These are phyloP conservation scores for Vitis hybrid DNA, from an alignment of 177 flowering plant species.

Conservation along the genomic window DNA sequence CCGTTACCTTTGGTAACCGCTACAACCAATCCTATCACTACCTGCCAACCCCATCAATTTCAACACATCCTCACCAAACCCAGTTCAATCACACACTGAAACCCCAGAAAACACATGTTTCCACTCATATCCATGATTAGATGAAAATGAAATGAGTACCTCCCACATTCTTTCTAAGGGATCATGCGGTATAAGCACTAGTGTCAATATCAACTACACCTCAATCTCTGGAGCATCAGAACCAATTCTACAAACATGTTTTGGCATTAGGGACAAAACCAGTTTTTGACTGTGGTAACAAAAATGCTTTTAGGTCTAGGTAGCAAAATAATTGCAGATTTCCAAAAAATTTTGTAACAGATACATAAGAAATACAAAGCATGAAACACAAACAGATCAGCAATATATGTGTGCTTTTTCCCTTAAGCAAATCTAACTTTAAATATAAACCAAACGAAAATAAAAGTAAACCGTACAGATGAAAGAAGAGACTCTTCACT, in stretches of 20 bases:
- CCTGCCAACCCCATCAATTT: no score
- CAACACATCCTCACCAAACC: no score
- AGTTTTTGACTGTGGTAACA: not conserved
- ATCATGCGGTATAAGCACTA: no score
- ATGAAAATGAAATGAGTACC: no score
- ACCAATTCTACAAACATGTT: not conserved
- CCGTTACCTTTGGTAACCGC: no score
- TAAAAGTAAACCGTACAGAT: constrained; percentile 47
- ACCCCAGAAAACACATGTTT: no score
- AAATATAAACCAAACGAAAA: constrained; percentile 1
- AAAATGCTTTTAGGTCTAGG: not conserved
- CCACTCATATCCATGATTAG: no score
- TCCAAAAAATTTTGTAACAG: not conserved
- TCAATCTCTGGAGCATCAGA: not conserved
- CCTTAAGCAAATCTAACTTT: no score
- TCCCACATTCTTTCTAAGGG: no score
- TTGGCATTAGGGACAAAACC: not conserved
- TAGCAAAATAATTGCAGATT: not conserved
- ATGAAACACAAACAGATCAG: not conserved
- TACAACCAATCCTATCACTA: no score
- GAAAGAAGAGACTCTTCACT: constrained; percentile 79
- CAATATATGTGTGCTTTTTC: not conserved
- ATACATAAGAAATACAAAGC: not conserved
- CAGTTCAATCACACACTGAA: no score
- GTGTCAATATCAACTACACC: no score